Evolutionary conservation across 805 yeast genomes (phyloP).

Genomic region (Hanseniaspora clermontiae): DNA sequence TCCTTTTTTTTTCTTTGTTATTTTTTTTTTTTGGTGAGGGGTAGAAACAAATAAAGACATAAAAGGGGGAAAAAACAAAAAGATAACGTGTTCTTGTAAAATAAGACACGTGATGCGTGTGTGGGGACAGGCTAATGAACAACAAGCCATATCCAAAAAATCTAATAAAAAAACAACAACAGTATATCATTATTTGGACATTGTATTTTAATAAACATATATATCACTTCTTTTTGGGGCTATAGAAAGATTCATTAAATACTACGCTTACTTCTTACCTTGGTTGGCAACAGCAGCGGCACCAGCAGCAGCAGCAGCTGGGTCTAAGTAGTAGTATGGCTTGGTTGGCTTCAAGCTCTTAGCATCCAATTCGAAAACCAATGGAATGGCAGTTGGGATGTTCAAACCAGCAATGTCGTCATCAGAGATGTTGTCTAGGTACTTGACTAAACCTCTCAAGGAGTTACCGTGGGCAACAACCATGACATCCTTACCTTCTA

Average conservation of each 20-base stretch:
- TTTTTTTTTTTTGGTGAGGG: no score
- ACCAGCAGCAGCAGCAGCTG: slow-evolving; percentile 99
- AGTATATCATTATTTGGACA: no score
- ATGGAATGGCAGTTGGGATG: slow-evolving; percentile 97
- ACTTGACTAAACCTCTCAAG: slow-evolving; percentile 88
- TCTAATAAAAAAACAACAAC: no score
- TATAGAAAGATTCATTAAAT: neutral
- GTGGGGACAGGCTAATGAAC: no score
- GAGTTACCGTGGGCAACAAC: slow-evolving; percentile 98
- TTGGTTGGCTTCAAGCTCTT: slow-evolving; percentile 68
- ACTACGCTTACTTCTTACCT: slow-evolving; percentile 51
- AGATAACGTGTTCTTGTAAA: neutral
- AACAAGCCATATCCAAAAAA: no score
- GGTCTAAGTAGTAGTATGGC: slow-evolving; percentile 93
- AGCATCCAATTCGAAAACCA: slow-evolving; percentile 88
- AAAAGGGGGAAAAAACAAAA: neutral
- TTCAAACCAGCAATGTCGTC: slow-evolving; percentile 85
- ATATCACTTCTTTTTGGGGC: neutral
- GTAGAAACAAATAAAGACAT: no score
- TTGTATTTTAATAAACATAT: no score
- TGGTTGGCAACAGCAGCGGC: slow-evolving; percentile 98
- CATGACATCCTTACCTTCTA: slow-evolving; percentile 79
- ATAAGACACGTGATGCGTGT: no score
- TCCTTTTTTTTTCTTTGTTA: no score
- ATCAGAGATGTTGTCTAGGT: slow-evolving; percentile 86